Evolutionary conservation across 2,329 filamentous ascomycete genomes (phyloP).

Genomic region (Hypocreales sp.): DNA sequence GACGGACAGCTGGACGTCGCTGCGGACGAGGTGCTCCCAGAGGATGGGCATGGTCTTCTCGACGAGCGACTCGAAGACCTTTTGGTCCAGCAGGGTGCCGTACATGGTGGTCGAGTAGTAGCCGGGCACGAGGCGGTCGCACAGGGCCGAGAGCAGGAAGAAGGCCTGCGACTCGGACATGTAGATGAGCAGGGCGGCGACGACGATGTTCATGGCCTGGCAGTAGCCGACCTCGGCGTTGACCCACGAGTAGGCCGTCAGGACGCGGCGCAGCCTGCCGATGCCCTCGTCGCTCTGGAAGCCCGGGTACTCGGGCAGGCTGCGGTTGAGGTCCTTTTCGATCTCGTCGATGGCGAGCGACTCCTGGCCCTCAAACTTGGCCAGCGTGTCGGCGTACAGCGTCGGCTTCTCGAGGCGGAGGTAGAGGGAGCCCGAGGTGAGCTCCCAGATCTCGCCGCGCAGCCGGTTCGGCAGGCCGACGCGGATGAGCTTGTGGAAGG

Average conservation of each 20-base stretch:
- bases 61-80: constrained; percentile 95
- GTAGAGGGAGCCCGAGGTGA: constrained; percentile 83
- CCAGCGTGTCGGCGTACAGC: constrained; percentile 69
- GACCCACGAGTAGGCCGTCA: constrained; percentile 96
- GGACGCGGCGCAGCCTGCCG: constrained; percentile 68
- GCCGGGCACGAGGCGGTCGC: constrained; percentile 81
- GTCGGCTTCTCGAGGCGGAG: constrained; percentile 74
- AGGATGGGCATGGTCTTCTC: constrained; percentile 97
- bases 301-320: constrained; percentile 89
- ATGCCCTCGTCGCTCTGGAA: constrained; percentile 97
- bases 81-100: constrained; percentile 87
- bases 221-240: constrained; percentile 95
- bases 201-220: constrained; percentile 99
- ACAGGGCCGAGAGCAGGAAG: constrained; percentile 80
- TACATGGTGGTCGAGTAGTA: constrained; percentile 99
- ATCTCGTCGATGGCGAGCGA: constrained; percentile 98
- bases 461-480: constrained; percentile 89
- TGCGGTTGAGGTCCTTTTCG: constrained; percentile 93
- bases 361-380: constrained; percentile 69
- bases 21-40: constrained; percentile 96
- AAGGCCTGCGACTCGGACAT: constrained; percentile 95
- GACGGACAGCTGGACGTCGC: constrained; percentile 91
- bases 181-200: constrained; percentile 94
- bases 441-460: constrained; percentile 89
- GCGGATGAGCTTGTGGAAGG: constrained; percentile 92